Evolutionary conservation across 495 filamentous ascomycete species (phyloP), one percentile per base, ranked within the genome.

Genomic region (Saxophila tyrrhenica): DNA sequence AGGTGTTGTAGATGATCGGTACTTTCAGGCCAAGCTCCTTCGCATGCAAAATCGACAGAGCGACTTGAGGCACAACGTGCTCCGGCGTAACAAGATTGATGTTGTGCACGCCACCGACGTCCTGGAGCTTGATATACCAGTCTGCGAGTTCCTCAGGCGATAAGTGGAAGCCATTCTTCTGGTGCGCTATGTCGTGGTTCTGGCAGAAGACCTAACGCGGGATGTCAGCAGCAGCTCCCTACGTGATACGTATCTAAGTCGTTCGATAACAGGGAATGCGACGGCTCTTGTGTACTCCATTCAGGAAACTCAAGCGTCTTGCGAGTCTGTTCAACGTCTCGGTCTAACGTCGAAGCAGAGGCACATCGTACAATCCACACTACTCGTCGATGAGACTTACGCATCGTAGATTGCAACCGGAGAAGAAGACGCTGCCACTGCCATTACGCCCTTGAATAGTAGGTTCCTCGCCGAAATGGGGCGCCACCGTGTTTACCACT

Each of bases 21-120:
- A 89, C 50, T 1, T 65, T 70, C 19, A 89, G 70, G 0, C 85
- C 85, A 41, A 82, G 70, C 8, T 85, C 79, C 13, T 74, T 66
- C 0, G 85, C 85, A 22, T 81, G 73, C 16, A 90, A 67, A 59
- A 89, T 86, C 2, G 76, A 78, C 9, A 88, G 69, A 3, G 76
- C 84, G 8, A 87, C 84, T 58, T 89, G 84, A 0, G 86, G 85
- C 0, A 88, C 85, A 24, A 89, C 83, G 62, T 87, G 84, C 64
- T 87, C 84, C 0, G 83, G 83, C 1, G 83, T 87, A 43, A 87
- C 75, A 8, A 87, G 75, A 62, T 92, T 88, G 71, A 89, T 87
- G 59, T 88, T 92, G 68, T 88, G 84, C 2, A 83, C 82, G 10
- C 74, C 69, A 3, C 85, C 85, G 1, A 85, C 71, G 7, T 84